A percentile compares a stretch with the other conserved stretches of the same genome.
phyloP scores from a whole-genome alignment of 768 basidiomycete genomes.

The Russula sp. region DNA sequence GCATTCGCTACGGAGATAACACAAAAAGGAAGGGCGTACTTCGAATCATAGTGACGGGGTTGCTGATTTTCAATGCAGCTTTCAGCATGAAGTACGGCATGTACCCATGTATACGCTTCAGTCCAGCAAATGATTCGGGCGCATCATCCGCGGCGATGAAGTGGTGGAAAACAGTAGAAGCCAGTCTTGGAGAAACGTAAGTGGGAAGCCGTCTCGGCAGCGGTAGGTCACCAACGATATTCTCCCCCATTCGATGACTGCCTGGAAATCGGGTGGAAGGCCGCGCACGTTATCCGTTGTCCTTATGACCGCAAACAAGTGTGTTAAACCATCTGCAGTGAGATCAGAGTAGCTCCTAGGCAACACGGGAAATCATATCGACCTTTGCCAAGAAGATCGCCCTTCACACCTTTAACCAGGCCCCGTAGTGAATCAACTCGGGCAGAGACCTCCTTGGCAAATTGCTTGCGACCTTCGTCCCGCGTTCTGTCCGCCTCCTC shows the following conservation, averaged over 20 bases:
- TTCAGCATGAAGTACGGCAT: constrained; percentile 99
- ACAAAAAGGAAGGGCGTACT: constrained; percentile 35
- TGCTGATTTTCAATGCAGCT: constrained; percentile 83
- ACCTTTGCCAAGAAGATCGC: constrained; percentile 89
- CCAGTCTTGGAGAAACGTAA: constrained; percentile 48
- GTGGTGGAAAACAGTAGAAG: constrained; percentile 93
- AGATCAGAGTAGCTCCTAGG: constrained; percentile 1
- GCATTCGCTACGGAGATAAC: background rate
- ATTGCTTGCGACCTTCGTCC: constrained; percentile 80
- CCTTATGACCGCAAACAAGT: constrained; percentile 85
- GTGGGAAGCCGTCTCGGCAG: background rate
- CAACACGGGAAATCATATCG: background rate
- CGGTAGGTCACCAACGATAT: constrained; percentile 67
- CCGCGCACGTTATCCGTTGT: constrained; percentile 65
- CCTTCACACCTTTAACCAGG: constrained; percentile 81
- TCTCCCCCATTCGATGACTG: constrained; percentile 93
- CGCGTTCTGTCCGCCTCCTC: constrained; percentile 85
- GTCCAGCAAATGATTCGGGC: constrained; percentile 75
- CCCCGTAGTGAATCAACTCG: constrained; percentile 82
- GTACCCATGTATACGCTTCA: constrained; percentile 90
- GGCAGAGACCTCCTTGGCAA: constrained; percentile 78
- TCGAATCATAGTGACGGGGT: constrained; percentile 95
- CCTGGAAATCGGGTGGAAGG: constrained; percentile 77
- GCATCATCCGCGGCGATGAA: constrained; percentile 91
- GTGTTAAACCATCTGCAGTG: constrained; percentile 74